Base-by-base conservation (phyloP, 164 flowering plant species). In the Warburgia ugandensis region DNA sequence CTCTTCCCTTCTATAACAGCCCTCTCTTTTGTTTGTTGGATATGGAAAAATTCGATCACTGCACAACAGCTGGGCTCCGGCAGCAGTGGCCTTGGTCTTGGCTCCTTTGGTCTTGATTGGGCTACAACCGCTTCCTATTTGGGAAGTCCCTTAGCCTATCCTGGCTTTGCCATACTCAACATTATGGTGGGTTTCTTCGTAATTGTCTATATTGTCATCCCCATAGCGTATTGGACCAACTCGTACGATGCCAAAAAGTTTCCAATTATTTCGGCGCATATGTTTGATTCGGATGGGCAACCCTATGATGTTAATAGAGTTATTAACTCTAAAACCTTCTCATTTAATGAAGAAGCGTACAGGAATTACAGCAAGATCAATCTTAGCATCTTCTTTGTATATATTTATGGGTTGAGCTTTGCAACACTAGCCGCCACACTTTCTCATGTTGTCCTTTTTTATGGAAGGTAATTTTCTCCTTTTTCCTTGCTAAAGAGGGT, bases 11-110 rank as follows among this genome's bases (percentile, higher is more conserved):
- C 77, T 9, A 47, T 83, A 11, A 66, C 79, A 2, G 58, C 80
- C 12, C 50, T 80, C 38, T 83, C 86, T 37, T 61, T 76, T 6
- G 60, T 73, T 2, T 83, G 90, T 20, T 80, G 76, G 82, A 66
- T 74, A 30, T 80, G 81, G 62, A 32, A 23, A 6, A 29, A 50
- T 11, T 58, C 62, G 9, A 16, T 58, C 2, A 50, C 55, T 3
- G 90, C 86, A 9, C 85, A 83, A 29, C 81, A 77, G 39, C 67
- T 79, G 3, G 90, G 86, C 0, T 68, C 81, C 0, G 90, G 82
- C 1, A 43, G 52, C 1, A n/a, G 41, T 1, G 90, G 83, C 25
- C 70, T 79, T 2, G 84, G 90, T 2, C 27, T 83, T 4, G 90
- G 90, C 36, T 72, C 86, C 7, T 56, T 77, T 16, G 77, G 53